Evolutionary conservation across 306 rosid species (phyloP), one percentile per base, ranked within the genome.

Genomic region (Acmispon strigosus): DNA sequence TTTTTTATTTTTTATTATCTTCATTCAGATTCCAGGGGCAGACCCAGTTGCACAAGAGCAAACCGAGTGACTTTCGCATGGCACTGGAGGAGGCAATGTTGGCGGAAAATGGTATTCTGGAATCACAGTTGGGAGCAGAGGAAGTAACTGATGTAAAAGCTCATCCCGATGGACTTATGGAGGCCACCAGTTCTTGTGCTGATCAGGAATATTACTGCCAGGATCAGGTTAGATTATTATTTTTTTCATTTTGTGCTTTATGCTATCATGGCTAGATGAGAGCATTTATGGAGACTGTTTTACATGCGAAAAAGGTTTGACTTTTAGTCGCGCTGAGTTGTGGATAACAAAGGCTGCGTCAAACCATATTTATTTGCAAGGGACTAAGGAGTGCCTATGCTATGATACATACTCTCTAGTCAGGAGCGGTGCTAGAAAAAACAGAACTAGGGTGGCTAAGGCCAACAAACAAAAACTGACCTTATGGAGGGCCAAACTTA

Each of bases 41-140:
- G 91, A 90, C 96, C 45, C 97, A 73, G 70, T 80, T 89, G 86
- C 87, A 78, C 86, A 94, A 86, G 91, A 89, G 96, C 82, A 94
- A 86, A 72, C 95, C 85, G 2, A 82, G 89, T 67, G 99, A 94
- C 59, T 88, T 94, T 80, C 89, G 85, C 66, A 84, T 78, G 89
- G 99, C 99, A 11, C 75, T 94, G 22, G 99, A 94, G 78, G 99
- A 94, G 84, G 99, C 99, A n/a, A 53, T 87, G 79, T 80, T 87
- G 59, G 91, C 92, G 37, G 89, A 86, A 75, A 86, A 91, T 72
- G 99, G 89, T 66, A 19, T 87, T 60, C 57, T 84, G 34, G 86
- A 85, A 47, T 17, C 96, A 11, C 74, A 80, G 32, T 56, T 70
- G 68, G 80, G 79, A 72, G 72, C 76, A 57, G 83, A 48, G 66